Conservation (phyloP, 192 early-diverging fungal genomes). For the Umbelopsis isabellina region DNA sequence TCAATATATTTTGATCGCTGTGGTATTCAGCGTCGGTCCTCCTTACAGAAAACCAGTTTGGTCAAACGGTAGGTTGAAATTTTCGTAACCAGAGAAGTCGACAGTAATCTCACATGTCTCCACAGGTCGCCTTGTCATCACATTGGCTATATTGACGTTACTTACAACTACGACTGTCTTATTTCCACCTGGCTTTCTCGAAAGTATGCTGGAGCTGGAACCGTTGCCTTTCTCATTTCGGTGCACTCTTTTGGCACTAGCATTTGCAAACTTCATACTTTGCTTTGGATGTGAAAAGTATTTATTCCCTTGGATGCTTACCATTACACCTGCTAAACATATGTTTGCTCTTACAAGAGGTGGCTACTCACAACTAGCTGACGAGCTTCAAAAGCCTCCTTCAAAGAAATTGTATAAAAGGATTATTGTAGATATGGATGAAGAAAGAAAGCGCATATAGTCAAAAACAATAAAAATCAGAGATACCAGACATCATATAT, state of each 20-base stretch:
- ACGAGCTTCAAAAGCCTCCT: background rate
- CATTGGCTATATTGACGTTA: conserved; percentile 54
- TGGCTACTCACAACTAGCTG: conserved; percentile 2
- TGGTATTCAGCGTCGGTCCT: conserved; percentile 94
- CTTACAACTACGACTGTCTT: conserved; percentile 55
- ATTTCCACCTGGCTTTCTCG: conserved; percentile 52
- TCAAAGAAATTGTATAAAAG: conserved; percentile 19
- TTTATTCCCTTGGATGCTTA: conserved; percentile 40
- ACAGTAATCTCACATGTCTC: background rate
- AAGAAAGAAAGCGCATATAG: conserved; percentile 15
- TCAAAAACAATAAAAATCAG: background rate
- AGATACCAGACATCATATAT: background rate
- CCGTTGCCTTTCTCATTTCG: conserved; percentile 59
- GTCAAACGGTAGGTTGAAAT: conserved; percentile 74
- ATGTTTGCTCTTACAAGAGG: background rate
- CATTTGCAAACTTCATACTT: conserved; percentile 60
- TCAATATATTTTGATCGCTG: conserved; percentile 90
- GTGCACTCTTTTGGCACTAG: conserved; percentile 59
- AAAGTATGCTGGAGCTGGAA: conserved; percentile 71
- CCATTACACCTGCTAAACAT: background rate
- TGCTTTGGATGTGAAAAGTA: conserved; percentile 50
- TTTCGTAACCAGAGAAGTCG: background rate
- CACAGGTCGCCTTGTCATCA: conserved; percentile 69
- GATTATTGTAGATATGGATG: conserved; percentile 20
- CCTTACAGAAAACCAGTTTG: conserved; percentile 91